These are phyloP conservation scores for Echium plantagineum DNA, from an alignment of 257 asterid genomes.

Conservation along the genomic window DNA sequence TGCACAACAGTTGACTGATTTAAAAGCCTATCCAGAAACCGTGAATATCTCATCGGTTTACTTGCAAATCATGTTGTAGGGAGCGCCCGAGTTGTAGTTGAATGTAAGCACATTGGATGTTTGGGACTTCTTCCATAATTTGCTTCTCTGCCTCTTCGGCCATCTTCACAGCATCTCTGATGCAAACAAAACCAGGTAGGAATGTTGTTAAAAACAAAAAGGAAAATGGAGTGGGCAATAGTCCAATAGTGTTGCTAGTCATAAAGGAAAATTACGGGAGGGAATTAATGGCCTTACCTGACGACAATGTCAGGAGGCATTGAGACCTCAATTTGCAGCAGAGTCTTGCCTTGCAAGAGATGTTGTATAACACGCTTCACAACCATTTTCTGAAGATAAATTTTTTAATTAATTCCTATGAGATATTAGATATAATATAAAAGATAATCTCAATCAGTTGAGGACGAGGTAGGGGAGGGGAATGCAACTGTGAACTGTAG, in stretches of 20 bases:
- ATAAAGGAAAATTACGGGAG: not conserved
- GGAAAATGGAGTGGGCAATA: not conserved
- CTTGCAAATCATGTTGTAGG: conserved; percentile 22
- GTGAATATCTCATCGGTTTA: not conserved
- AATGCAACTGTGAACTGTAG: no score
- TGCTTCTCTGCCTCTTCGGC: conserved; percentile 64
- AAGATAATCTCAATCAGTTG: not conserved
- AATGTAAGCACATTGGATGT: conserved; percentile 40
- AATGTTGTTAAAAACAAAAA: not conserved
- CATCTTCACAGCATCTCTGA: conserved; percentile 57
- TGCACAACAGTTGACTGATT: no score
- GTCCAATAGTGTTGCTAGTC: not conserved
- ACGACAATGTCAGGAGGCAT: conserved; percentile 58
- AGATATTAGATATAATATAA: not conserved
- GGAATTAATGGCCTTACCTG: conserved; percentile 27
- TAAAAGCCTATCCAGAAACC: no score
- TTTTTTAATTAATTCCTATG: not conserved
- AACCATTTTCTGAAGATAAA: conserved; percentile 50
- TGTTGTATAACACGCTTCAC: conserved; percentile 71
- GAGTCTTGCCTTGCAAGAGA: conserved; percentile 62
- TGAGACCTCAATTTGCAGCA: conserved; percentile 76
- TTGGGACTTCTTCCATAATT: conserved; percentile 38
- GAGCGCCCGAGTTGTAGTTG: conserved; percentile 57
- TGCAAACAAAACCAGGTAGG: not conserved
- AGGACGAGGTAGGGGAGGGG: no score